Conservation (phyloP, 345 rosid species). For the Euphorbia lathyris region DNA sequence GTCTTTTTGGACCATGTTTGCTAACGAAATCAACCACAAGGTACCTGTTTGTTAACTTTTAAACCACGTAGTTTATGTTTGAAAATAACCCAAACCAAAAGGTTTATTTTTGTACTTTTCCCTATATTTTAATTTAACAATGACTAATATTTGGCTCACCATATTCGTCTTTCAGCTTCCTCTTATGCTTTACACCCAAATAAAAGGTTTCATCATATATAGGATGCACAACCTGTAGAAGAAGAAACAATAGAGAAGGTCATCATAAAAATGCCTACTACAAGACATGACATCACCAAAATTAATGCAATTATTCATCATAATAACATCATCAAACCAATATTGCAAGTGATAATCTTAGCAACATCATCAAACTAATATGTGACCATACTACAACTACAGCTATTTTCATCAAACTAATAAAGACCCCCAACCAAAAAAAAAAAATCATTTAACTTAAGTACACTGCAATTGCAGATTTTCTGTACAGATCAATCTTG, state of each 20-base stretch:
- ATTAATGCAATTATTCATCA: neutral
- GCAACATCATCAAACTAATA: neutral
- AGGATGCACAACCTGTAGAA: slow-evolving; percentile 56
- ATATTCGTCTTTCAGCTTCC: slow-evolving; percentile 68
- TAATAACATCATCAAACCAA: neutral
- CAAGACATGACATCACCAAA: neutral
- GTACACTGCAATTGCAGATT: neutral
- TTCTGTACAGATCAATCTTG: neutral
- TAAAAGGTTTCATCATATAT: slow-evolving; percentile 73
- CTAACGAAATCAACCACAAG: too few relatives aligned
- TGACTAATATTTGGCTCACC: slow-evolving; percentile 33
- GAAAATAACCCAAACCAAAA: too few relatives aligned
- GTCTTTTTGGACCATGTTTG: too few relatives aligned
- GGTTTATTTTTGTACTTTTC: too few relatives aligned
- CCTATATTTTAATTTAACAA: too few relatives aligned
- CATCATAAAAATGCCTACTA: neutral
- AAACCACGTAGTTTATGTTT: too few relatives aligned
- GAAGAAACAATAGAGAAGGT: neutral
- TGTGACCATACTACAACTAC: too few relatives aligned
- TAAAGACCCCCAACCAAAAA: neutral
- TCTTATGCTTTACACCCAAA: slow-evolving; percentile 52
- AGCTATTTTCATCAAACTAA: neutral
- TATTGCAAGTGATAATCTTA: too few relatives aligned
- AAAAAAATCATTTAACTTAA: neutral
- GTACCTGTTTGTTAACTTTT: too few relatives aligned